Base-by-base conservation (phyloP, 371 early-diverging fungal species). In the Mortierella sp. region DNA sequence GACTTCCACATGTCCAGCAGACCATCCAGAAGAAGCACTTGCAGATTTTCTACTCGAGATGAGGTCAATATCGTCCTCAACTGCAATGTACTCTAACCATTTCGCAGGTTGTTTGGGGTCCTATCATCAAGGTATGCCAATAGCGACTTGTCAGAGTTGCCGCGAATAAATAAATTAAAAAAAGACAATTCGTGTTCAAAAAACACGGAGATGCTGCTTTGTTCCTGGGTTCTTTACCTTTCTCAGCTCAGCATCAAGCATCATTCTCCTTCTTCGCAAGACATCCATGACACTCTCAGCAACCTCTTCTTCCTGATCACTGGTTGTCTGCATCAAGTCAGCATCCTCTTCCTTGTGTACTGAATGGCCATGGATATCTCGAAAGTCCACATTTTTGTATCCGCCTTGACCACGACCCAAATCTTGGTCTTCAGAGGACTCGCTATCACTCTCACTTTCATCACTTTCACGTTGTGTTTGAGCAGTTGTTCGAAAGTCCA, bases 81-180 rank as follows among this genome's bases (percentile, higher is more conserved):
- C 87, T 1, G 72, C 82, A 63, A 93, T 86, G 60, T 90, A 91
- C 9, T 88, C 89, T 1, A 93, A 67, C 95, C 95, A 95, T 16
- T 84, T 68, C 6, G 80, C 60, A 7, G 88, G 76, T 71, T 95
- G 84, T 9, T 88, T 74, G 0, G 91, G 90, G 29, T 90, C 75
- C 88, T 91, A 64, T 57, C 7, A 46, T 15, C 21, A n/a, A 46
- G 18, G 56, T 52, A 37, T 5, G 5, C 37, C 37, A 37, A 37
- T 9, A 9, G 9, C 37, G 5, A 37, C 37, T n/a, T 37, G 37
- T 37, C 37, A 37, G 37, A 37, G 9, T 37, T 5, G n/a, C n/a
- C 37, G 37, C 5, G 37, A 37, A 37, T 3, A 37, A 37, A 37
- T 5, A 37, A 37, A n/a, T n/a, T n/a, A 37, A 37, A 37, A 9